A percentile compares a stretch with the other conserved stretches of the same genome.
Evolutionary conservation across 352 stramenopile species (phyloP).

Genomic region (Blastocystis sp.): DNA sequence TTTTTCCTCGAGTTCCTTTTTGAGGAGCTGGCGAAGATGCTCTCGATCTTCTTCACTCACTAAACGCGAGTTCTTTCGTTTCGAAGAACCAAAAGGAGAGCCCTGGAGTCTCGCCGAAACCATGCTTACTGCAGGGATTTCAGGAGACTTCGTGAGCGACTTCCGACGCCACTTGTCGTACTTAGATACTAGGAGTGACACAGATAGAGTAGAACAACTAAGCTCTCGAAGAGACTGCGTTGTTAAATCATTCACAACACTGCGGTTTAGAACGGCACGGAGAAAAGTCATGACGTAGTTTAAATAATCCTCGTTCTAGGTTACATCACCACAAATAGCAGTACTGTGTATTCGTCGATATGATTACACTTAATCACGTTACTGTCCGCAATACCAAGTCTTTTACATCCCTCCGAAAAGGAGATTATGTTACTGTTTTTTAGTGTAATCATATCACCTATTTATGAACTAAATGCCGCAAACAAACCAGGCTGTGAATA

Average conservation of each 20-base stretch:
- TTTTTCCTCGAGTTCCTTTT: conserved; percentile 22
- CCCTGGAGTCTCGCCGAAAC: neutral
- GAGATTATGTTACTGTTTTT: conserved; percentile 23
- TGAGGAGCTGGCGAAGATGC: neutral
- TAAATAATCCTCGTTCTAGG: neutral
- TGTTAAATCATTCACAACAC: conserved; percentile 10
- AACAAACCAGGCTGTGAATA: neutral
- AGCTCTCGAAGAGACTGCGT: conserved; percentile 16
- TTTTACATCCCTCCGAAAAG: neutral
- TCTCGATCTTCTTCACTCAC: conserved; percentile 31
- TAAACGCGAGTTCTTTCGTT: neutral
- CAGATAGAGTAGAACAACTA: neutral
- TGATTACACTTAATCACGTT: neutral
- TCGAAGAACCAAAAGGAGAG: neutral
- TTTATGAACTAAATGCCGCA: neutral
- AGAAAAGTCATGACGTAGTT: conserved; percentile 17
- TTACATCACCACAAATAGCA: neutral
- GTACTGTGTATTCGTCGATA: neutral
- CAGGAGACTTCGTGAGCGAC: neutral
- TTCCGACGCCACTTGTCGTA: conserved; percentile 8
- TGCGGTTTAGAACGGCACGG: conserved; percentile 26
- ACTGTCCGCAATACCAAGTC: neutral
- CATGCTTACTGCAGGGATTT: neutral
- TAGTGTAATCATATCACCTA: conserved; percentile 25
- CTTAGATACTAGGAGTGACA: neutral